A percentile compares a stretch with the other conserved stretches of the same genome.
Evolutionary conservation across 306 rosid genomes (phyloP).

Genomic region (Albizia julibrissin): DNA sequence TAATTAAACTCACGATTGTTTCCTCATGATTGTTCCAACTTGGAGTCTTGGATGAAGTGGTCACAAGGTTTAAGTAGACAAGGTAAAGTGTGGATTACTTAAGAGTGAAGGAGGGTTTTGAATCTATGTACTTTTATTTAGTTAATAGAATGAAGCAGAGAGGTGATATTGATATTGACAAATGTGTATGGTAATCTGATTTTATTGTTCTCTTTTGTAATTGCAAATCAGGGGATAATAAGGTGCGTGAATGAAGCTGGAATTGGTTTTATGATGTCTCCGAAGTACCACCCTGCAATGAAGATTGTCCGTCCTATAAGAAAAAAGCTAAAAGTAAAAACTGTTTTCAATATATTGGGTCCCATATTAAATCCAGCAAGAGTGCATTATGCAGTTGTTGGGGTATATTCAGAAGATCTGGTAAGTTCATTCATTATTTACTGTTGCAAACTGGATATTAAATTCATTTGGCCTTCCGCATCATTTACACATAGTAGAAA

Average conservation of each 20-base stretch:
- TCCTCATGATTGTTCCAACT: not conserved
- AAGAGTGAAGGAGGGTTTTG: not conserved
- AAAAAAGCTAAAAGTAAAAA: conserved; percentile 78
- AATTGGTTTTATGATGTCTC: conserved; percentile 95
- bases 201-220: conserved; percentile 24
- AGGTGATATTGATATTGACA: not conserved
- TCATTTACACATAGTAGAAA: conserved; percentile 9
- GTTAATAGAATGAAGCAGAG: conserved; percentile 8
- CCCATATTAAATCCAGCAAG: conserved; percentile 94
- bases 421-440: conserved; percentile 42
- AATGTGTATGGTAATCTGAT: conserved; percentile 6
- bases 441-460: not conserved
- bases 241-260: conserved; percentile 79
- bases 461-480: not conserved
- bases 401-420: conserved; percentile 79
- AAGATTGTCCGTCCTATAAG: conserved; percentile 76
- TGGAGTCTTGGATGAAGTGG: not conserved
- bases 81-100: not conserved
- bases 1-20: not conserved
- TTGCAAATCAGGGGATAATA: conserved; percentile 61
- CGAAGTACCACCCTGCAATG: conserved; percentile 93
- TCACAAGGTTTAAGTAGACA: not conserved
- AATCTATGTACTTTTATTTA: not conserved
- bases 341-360: conserved; percentile 88
- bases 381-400: conserved; percentile 91